Evolutionary conservation across 2,329 filamentous ascomycete species (phyloP).

Genomic region (Fonsecaea multimorphosa): DNA sequence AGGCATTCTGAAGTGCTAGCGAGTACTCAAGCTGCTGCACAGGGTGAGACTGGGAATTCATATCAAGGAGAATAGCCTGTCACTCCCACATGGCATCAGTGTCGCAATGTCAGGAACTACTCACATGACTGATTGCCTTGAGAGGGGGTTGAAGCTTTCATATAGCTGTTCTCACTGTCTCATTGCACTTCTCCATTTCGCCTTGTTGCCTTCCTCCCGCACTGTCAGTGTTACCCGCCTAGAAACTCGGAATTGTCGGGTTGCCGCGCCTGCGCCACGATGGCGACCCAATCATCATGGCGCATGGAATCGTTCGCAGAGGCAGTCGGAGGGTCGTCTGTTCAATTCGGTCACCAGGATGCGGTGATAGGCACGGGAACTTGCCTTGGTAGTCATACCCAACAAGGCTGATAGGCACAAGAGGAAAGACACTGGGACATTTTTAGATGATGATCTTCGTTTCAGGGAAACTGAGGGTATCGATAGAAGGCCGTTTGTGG

Average conservation of each 20-base stretch:
- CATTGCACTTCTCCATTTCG: neutral
- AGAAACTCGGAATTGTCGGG: slow-evolving; percentile 7
- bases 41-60: neutral
- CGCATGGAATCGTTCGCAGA: neutral
- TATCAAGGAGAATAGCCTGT: neutral
- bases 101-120: neutral
- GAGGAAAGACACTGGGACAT: neutral
- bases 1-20: slow-evolving; percentile 11
- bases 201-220: slow-evolving; percentile 9
- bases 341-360: neutral
- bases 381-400: neutral
- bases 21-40: neutral
- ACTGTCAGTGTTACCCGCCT: slow-evolving; percentile 3
- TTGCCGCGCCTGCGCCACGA: slow-evolving; percentile 24
- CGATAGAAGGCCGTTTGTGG: neutral
- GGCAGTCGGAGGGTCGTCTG: neutral
- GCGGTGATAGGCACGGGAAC: slow-evolving; percentile 10
- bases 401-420: neutral
- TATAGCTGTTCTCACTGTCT: neutral
- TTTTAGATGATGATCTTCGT: neutral
- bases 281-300: slow-evolving; percentile 24
- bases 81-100: neutral
- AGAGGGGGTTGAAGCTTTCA: neutral
- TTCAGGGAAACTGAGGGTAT: neutral
- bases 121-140: neutral